Base-by-base conservation (phyloP, 345 rosid genomes). In the Reutealis trisperma region DNA sequence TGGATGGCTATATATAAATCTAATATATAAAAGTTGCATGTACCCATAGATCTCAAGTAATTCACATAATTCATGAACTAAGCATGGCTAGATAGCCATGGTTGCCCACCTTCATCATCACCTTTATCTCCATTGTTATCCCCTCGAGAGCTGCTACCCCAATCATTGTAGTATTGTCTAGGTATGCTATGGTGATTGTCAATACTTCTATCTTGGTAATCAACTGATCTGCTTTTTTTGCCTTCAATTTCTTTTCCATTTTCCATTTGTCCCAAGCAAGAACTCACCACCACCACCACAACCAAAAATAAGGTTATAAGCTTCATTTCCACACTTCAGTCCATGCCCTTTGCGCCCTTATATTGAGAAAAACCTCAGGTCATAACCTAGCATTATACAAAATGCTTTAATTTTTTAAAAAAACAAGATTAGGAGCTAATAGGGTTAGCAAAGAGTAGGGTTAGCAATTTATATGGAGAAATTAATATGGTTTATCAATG, bases 141-240 rank as follows among this genome's bases (percentile, higher is more conserved):
- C 1, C 76, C 79, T 6, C 12, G 66, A 52, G 71, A 41, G 60
- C 69, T 32, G n/a, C 45, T 58, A 18, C 71, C 79, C 82, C 74
- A 14, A 63, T 70, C 68, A 27, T 70, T 42, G 65, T 81, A 85
- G 75, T 83, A 30, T 49, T 84, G 73, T 47, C 87, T 83, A 19
- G 87, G 88, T 62, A 80, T 85, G 71, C 3, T 77, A 70, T 81
- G 89, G 83, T 88, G 90, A 77, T 83, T 84, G 71, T 85, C 73
- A 21, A 79, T 73, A 75, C 66, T 70, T 21, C 65, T 81, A 0
- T 67, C 81, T n/a, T 62, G 30, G 71, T 63, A 37, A 67, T 67
- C 73, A 13, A 57, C 72, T 37, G 41, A 37, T 21, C 30, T 57
- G 60, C 70, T 70, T 25, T 8, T 49, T 52, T 52, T 15, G 19